Conservation (phyloP, 352 stramenopile genomes). For the Phytophthora crassamura region DNA sequence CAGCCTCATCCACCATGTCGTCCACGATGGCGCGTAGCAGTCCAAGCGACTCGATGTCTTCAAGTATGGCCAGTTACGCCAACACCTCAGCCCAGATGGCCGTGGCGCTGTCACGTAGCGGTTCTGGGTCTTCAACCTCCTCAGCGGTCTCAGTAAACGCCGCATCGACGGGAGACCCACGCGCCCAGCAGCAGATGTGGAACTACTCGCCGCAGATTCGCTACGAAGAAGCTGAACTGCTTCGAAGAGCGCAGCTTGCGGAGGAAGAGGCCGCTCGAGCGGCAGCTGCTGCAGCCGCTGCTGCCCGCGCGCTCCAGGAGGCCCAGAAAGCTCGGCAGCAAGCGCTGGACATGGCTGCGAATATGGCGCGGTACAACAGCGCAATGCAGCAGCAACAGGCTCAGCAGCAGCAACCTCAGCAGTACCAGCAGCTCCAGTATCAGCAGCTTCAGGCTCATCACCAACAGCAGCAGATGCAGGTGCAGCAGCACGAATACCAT, state of each 20-base stretch:
- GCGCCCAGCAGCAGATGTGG: slow-evolving; percentile 72
- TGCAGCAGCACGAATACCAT: slow-evolving; percentile 42
- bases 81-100: slow-evolving; percentile 39
- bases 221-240: slow-evolving; percentile 79
- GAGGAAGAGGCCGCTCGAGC: slow-evolving; percentile 85
- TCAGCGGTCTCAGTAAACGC: slow-evolving; percentile 38
- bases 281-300: slow-evolving; percentile 69
- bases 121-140: slow-evolving; percentile 38
- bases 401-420: slow-evolving; percentile 54
- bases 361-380: slow-evolving; percentile 72
- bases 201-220: slow-evolving; percentile 71
- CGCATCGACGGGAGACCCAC: slow-evolving; percentile 27
- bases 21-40: slow-evolving; percentile 30
- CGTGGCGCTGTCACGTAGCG: slow-evolving; percentile 39
- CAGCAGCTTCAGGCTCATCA: slow-evolving; percentile 54
- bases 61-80: slow-evolving; percentile 31
- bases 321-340: slow-evolving; percentile 80
- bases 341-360: slow-evolving; percentile 85
- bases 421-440: slow-evolving; percentile 41
- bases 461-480: slow-evolving; percentile 40
- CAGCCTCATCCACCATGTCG: slow-evolving; percentile 40
- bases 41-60: slow-evolving; percentile 27
- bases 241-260: slow-evolving; percentile 70
- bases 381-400: slow-evolving; percentile 67
- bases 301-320: slow-evolving; percentile 76